Evolutionary conservation across 1,284 basidiomycete species (phyloP), one percentile per base, ranked within the genome.

Genomic region (Exobasidium rhododendri): DNA sequence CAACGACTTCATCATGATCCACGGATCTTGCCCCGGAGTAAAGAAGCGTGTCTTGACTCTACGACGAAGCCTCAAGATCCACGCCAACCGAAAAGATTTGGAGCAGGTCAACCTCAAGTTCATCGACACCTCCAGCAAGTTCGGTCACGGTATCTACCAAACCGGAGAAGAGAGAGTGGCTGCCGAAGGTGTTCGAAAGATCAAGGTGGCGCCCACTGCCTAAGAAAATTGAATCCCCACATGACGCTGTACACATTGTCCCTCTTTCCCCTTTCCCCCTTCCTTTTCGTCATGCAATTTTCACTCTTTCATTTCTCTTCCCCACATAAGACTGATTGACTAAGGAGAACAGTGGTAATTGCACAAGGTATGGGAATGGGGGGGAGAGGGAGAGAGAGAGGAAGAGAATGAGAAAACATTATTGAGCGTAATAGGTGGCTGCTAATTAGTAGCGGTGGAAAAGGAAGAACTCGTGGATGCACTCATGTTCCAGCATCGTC

Each of bases 21-120:
- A 68, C 67, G 73, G 73, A 28, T 92, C 88, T 62, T 86, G 93
- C 78, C 91, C 91, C 68, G 94, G 94, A 80, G 92, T 91, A 81
- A 93, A 92, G 86, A 97, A 98, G 87, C 91, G 96, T 85, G 89
- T 98, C 67, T 86, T 96, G 78, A 96, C 93, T 62, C 70, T 79
- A 45, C 76, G 77, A 53, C 77, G 78, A 71, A 75, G 73, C 64
- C 75, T 78, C 73, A 71, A 71, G 69, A 70, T 74, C 40, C 77
- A 77, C 75, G 74, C 75, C 56, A 73, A 71, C 59, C 76, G 77
- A 55, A 64, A 69, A 59, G 77, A 74, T 81, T 86, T 96, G 78
- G 92, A 99, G 87, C 92, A 97, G 85, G 91, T 97, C 73, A 86
- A 90, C 70, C 91, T 98, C 86, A 98, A 97, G 84, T 94, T 94